Evolutionary conservation across 176 grass and related monocot species (phyloP).

Genomic region (Coix lacrymajobi): DNA sequence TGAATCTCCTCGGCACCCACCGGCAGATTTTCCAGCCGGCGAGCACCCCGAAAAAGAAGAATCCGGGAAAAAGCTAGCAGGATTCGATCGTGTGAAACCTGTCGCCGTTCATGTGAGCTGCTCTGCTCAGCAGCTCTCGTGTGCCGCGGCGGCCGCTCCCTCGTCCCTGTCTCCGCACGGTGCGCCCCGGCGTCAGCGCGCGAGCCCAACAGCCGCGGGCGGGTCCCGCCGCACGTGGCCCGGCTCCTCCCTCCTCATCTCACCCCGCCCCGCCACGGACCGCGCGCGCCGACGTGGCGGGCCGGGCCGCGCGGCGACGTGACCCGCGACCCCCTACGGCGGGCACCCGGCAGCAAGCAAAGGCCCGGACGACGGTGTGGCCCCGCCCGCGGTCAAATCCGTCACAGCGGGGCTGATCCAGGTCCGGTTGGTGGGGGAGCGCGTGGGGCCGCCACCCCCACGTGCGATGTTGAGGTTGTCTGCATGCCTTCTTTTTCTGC

Average conservation of each 20-base stretch:
- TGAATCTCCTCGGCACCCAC: not conserved
- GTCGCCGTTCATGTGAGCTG: constrained; percentile 15
- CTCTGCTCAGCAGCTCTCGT: not conserved
- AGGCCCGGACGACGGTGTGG: not conserved
- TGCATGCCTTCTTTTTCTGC: not conserved
- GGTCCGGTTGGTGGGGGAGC: constrained; percentile 40
- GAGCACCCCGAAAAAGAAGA: not conserved
- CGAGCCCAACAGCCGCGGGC: not conserved
- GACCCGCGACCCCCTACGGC: constrained; percentile 45
- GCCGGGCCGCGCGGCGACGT: constrained; percentile 8
- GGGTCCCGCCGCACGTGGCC: constrained; percentile 46
- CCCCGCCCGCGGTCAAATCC: not conserved
- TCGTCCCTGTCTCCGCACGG: not conserved
- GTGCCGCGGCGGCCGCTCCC: not conserved
- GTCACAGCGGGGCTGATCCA: constrained; percentile 19
- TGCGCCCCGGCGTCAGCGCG: not conserved
- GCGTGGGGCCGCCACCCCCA: constrained; percentile 28
- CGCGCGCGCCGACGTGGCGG: not conserved
- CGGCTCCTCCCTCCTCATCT: constrained; percentile 13
- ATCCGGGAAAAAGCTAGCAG: not conserved
- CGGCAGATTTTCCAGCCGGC: constrained; percentile 17
- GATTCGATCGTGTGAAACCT: constrained; percentile 6
- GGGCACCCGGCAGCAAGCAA: not conserved
- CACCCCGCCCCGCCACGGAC: constrained; percentile 1
- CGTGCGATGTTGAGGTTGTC: constrained; percentile 51